These are phyloP conservation scores for Phytophthora lateralis DNA, from an alignment of 352 stramenopile species.

Conservation along the genomic window DNA sequence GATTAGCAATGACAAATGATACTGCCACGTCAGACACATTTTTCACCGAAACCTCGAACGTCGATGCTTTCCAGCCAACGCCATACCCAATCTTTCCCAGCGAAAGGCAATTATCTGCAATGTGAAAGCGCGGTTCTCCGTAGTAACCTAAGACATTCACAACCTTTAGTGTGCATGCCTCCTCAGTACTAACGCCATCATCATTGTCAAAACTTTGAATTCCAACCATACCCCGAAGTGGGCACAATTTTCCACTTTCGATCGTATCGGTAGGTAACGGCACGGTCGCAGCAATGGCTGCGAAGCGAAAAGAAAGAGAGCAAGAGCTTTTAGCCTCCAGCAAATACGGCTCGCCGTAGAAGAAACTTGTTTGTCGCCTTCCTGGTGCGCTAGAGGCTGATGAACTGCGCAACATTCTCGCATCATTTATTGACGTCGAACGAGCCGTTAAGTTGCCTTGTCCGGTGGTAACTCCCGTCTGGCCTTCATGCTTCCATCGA, in stretches of 20 bases:
- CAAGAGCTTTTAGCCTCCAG: conserved; percentile 57
- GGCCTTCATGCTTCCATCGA: conserved; percentile 41
- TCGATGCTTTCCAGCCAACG: conserved; percentile 72
- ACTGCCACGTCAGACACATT: conserved; percentile 73
- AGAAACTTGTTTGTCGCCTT: conserved; percentile 36
- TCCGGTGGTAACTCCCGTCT: conserved; percentile 1
- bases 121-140: conserved; percentile 61
- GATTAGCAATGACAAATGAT: conserved; percentile 63
- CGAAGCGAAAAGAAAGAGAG: conserved; percentile 73
- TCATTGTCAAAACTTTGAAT: conserved; percentile 70
- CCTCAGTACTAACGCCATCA: conserved; percentile 14
- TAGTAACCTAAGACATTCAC: conserved; percentile 66
- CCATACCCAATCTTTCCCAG: conserved; percentile 87
- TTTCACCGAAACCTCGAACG: conserved; percentile 68
- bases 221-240: conserved; percentile 68
- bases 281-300: conserved; percentile 59
- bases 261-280: conserved; percentile 58
- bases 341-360: conserved; percentile 52
- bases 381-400: conserved; percentile 1
- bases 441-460: conserved; percentile 28
- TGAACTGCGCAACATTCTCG: conserved; percentile 27
- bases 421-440: conserved; percentile 36
- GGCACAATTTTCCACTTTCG: conserved; percentile 61
- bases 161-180: conserved; percentile 73
- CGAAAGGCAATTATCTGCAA: conserved; percentile 57